A percentile compares a stretch with the other conserved stretches of the same genome.
Conservation (phyloP, 2,329 filamentous ascomycete genomes). For the Phialophora macrospora region DNA sequence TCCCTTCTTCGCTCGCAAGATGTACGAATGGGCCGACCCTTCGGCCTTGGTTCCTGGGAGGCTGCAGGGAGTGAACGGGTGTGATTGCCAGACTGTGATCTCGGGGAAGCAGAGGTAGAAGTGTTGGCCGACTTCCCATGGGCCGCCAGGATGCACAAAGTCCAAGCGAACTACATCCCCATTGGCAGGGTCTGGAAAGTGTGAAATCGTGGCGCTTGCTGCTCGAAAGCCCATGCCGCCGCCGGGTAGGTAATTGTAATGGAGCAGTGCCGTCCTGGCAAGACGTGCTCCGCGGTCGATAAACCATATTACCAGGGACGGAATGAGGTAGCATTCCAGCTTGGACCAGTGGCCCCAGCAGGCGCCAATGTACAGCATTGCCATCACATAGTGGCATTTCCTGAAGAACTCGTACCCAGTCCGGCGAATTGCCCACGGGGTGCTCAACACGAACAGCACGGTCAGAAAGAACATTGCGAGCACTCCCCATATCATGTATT, state of each 20-base stretch:
- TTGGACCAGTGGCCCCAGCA: constrained; percentile 76
- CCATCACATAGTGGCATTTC: constrained; percentile 73
- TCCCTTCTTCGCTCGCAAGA: constrained; percentile 51
- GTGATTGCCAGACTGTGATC: constrained; percentile 71
- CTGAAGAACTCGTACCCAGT: constrained; percentile 80
- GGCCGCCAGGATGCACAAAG: constrained; percentile 63
- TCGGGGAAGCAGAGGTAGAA: constrained; percentile 72
- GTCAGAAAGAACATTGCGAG: constrained; percentile 69
- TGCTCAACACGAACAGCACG: constrained; percentile 65
- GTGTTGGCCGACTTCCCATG: constrained; percentile 71
- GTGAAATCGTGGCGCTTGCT: constrained; percentile 56
- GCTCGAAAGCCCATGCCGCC: constrained; percentile 60
- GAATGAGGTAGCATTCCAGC: constrained; percentile 70
- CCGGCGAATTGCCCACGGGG: constrained; percentile 62
- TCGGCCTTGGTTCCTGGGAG: constrained; percentile 46
- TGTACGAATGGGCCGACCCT: constrained; percentile 43
- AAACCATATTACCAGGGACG: constrained; percentile 67
- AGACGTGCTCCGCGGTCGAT: constrained; percentile 67
- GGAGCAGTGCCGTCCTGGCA: constrained; percentile 63
- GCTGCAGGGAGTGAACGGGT: constrained; percentile 70
- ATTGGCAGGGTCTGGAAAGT: constrained; percentile 61
- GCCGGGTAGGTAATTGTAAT: constrained; percentile 59
- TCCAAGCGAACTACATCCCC: constrained; percentile 70
- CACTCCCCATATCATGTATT: constrained; percentile 75
- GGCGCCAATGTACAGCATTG: constrained; percentile 74